Percentiles rank a stretch among this genome's conserved stretches.
phyloP scores from a whole-genome alignment of 148 eudicot species.

The Fagopyrum tataricum region DNA sequence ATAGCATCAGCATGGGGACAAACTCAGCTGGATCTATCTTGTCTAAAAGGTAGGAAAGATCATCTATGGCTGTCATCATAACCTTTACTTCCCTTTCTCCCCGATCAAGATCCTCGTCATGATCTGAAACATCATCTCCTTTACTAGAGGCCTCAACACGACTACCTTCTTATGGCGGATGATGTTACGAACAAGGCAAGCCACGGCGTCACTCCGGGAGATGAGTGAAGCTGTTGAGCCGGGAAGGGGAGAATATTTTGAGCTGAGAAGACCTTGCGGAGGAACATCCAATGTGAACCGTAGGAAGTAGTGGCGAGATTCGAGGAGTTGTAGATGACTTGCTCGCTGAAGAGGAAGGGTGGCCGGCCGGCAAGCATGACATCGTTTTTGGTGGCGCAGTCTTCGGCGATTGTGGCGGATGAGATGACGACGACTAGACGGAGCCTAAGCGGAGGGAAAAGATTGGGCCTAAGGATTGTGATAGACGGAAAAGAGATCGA shows the following conservation, averaged over 20 bases:
- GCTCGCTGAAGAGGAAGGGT: conserved; percentile 17
- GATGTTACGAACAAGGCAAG: conserved; percentile 3
- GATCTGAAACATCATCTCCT: conserved; percentile 18
- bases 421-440: conserved; percentile 25
- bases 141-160: conserved; percentile 8
- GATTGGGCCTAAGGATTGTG: conserved; percentile 24
- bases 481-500: conserved; percentile 21
- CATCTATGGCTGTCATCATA: conserved; percentile 8
- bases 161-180: conserved; percentile 12
- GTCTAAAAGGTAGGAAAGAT: conserved; percentile 3
- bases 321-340: conserved; percentile 17
- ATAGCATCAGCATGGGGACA: conserved; percentile 16
- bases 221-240: conserved; percentile 10
- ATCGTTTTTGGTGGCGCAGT: conserved; percentile 33
- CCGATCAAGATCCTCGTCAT: conserved; percentile 22
- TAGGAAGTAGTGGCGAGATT: conserved; percentile 15
- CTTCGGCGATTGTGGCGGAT: conserved; percentile 29
- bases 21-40: conserved; percentile 20
- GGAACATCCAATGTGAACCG: conserved; percentile 19
- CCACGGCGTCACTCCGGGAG: conserved; percentile 15
- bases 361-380: conserved; percentile 32
- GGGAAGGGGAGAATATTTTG: conserved; percentile 16
- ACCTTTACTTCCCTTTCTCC: conserved; percentile 16
- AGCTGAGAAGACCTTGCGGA: conserved; percentile 13
- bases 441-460: conserved; percentile 30